Base-by-base conservation (phyloP, 495 filamentous ascomycete species). In the Lasiosphaeria miniovina region DNA sequence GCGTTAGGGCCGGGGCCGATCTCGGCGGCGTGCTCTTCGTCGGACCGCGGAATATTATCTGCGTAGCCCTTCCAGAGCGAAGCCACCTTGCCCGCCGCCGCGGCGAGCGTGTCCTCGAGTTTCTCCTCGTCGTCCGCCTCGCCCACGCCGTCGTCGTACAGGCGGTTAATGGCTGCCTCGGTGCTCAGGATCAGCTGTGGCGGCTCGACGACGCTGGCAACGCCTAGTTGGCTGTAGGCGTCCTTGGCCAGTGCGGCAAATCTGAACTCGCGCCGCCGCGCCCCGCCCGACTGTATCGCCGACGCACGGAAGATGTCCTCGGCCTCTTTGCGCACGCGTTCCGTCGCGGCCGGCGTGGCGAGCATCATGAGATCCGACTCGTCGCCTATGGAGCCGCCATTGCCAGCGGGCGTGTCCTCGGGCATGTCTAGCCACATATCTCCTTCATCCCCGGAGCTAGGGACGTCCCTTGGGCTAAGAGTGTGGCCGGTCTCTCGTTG, bases 1-100 rank as follows among this genome's bases (percentile, higher is more conserved):
- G 84, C 82, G 49, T 79, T 64, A 38, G 84, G 77, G 4, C 80
- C 82, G 34, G 88, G 88, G 2, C 88, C 89, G 67, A 90, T 85
- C 54, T 79, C 80, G 4, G 76, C 75, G 12, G 72, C 72, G 55
- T 84, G 79, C 52, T 84, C 81, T 54, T 81, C 77, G n/a, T 77
- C 65, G 52, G 73, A 69, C 32, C 71, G 74, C 12, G 80, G 74
- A 36, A 78, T 66, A 38, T 70, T 74, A 53, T 77, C 72, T 50
- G 81, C 70, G 55, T 80, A 76, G 10, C 70, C 68, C 53, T 77
- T 74, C 89, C 90, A 93, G 4, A 86, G 75, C 12, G 73, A 67
- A 4, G 79, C 70, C 46, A 91, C 78, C 54, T 78, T 74, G 41
- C 79, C 74, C 12, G 84, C 78, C 24, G 83, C 77, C 3, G 80